Conservation (phyloP, 768 basidiomycete genomes). For the Boletus fagicola region DNA sequence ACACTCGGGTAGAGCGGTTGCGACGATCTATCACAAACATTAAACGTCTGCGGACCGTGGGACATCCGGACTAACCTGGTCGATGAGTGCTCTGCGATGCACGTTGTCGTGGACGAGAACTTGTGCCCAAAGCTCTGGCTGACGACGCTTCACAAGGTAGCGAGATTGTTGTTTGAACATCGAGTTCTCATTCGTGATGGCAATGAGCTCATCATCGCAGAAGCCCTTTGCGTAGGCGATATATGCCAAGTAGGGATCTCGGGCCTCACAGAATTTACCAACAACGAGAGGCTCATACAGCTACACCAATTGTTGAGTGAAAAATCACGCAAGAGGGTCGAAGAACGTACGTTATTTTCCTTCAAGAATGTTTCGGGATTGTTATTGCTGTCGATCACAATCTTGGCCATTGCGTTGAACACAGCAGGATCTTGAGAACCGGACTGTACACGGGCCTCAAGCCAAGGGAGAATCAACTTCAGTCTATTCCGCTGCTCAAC, state of each 20-base stretch:
- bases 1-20: conserved; percentile 93
- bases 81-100: conserved; percentile 90
- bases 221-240: conserved; percentile 99
- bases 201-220: conserved; percentile 96
- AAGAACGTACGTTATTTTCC: conserved; percentile 85
- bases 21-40: conserved; percentile 60
- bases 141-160: conserved; percentile 94
- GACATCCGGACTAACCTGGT: conserved; percentile 59
- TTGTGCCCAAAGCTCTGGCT: conserved; percentile 94
- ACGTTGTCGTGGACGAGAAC: conserved; percentile 88
- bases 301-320: conserved; percentile 38
- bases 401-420: conserved; percentile 98
- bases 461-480: conserved; percentile 96
- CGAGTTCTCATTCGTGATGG: conserved; percentile 97
- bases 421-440: conserved; percentile 92
- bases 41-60: not conserved
- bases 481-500: conserved; percentile 95
- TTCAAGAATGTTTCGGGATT: conserved; percentile 98
- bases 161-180: conserved; percentile 99
- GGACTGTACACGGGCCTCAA: conserved; percentile 89
- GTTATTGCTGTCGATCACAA: conserved; percentile 97
- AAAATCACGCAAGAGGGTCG: not conserved
- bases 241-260: conserved; percentile 97
- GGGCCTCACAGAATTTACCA: conserved; percentile 98
- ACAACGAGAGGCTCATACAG: conserved; percentile 96